phyloP scores from a whole-genome alignment of 495 filamentous ascomycete genomes.

The Tuber aestivum region DNA sequence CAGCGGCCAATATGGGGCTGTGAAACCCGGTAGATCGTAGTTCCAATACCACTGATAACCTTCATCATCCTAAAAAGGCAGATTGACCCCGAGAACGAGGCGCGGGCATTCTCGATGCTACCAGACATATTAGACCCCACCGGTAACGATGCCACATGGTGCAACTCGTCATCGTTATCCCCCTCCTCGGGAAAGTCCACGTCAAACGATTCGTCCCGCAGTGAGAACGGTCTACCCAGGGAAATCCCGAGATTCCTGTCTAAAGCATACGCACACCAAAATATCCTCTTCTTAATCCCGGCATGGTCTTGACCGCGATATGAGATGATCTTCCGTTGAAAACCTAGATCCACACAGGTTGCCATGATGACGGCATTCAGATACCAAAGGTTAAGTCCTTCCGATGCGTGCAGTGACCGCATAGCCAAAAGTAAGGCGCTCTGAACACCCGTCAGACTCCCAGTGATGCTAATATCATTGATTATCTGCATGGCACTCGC shows the following conservation, averaged over 20 bases:
- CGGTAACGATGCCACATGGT: conserved; percentile 10
- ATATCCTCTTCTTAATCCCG: conserved; percentile 45
- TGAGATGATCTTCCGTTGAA: conserved; percentile 34
- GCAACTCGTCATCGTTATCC: conserved; percentile 39
- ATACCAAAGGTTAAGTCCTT: conserved; percentile 38
- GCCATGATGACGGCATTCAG: conserved; percentile 41
- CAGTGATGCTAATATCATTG: conserved; percentile 37
- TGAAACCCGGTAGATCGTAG: conserved; percentile 33
- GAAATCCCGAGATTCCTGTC: conserved; percentile 51
- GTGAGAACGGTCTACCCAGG: conserved; percentile 44
- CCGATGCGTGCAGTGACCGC: conserved; percentile 30
- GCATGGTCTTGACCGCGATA: conserved; percentile 24
- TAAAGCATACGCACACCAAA: conserved; percentile 52
- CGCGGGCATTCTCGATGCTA: conserved; percentile 7
- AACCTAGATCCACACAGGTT: conserved; percentile 38
- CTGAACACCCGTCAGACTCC: conserved; percentile 36
- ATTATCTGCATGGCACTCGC: conserved; percentile 32
- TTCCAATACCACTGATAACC: conserved; percentile 38
- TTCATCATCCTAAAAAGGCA: conserved; percentile 37
- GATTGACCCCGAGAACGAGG: conserved; percentile 34
- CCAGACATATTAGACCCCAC: conserved; percentile 13
- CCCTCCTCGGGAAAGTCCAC: conserved; percentile 36
- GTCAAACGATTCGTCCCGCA: conserved; percentile 38
- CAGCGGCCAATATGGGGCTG: conserved; percentile 18
- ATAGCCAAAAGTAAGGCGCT: conserved; percentile 37